phyloP scores from a whole-genome alignment of 768 basidiomycete genomes.

The Lactarius evosmus region DNA sequence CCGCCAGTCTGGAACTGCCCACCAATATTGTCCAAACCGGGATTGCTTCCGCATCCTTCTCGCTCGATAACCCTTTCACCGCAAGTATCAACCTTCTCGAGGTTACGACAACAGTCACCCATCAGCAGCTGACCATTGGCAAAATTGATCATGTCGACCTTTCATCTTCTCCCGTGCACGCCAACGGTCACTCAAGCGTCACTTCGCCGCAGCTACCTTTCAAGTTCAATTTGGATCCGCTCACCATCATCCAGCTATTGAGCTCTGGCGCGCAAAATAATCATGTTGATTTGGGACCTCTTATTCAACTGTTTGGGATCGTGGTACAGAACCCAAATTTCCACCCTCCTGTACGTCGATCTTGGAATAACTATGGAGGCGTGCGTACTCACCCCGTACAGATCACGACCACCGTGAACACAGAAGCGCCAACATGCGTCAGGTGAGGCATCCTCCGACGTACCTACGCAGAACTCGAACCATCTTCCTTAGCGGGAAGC shows the following conservation, averaged over 20 bases:
- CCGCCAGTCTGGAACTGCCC: conserved; percentile 57
- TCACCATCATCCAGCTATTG: conserved; percentile 58
- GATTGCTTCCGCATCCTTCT: conserved; percentile 55
- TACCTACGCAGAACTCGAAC: neutral
- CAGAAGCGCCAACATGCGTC: conserved; percentile 51
- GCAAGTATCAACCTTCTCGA: conserved; percentile 63
- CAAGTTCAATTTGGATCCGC: conserved; percentile 60
- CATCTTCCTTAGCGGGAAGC: conserved; percentile 49
- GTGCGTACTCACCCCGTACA: conserved; percentile 27
- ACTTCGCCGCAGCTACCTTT: conserved; percentile 58
- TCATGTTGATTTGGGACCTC: conserved; percentile 58
- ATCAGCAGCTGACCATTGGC: conserved; percentile 54
- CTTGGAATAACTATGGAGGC: neutral
- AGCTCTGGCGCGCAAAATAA: conserved; percentile 49
- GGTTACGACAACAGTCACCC: conserved; percentile 52
- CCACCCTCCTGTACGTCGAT: conserved; percentile 47
- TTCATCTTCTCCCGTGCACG: conserved; percentile 56
- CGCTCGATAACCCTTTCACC: conserved; percentile 65
- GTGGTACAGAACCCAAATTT: conserved; percentile 48
- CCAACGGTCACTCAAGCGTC: conserved; percentile 53
- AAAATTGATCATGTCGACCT: conserved; percentile 53
- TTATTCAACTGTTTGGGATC: conserved; percentile 52
- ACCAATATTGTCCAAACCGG: conserved; percentile 58
- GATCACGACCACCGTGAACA: conserved; percentile 56
- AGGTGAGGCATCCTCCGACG: conserved; percentile 39